Percentiles rank a stretch among this genome's conserved stretches.
phyloP scores from a whole-genome alignment of 1,284 basidiomycete genomes.

The Lignosus rhinocerotis region DNA sequence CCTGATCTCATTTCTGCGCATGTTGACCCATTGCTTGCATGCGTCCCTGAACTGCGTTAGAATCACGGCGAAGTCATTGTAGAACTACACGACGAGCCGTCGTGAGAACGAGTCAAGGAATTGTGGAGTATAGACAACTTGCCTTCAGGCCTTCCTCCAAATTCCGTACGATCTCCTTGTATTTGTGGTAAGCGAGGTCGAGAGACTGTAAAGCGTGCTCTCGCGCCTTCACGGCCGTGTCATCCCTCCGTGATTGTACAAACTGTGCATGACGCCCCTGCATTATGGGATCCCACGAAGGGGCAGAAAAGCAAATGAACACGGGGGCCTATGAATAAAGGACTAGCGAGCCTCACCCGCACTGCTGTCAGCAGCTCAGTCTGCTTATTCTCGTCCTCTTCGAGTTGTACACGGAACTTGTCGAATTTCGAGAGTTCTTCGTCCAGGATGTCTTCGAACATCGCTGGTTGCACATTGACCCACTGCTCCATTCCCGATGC shows the following conservation, averaged over 20 bases:
- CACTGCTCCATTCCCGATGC: slow-evolving; percentile 65
- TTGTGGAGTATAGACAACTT: slow-evolving; percentile 11
- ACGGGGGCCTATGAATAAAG: neutral
- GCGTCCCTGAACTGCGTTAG: slow-evolving; percentile 73
- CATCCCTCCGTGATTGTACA: slow-evolving; percentile 77
- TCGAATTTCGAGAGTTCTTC: slow-evolving; percentile 83
- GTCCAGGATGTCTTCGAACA: slow-evolving; percentile 85
- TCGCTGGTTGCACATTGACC: slow-evolving; percentile 76
- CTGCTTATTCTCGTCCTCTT: slow-evolving; percentile 62
- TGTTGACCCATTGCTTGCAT: slow-evolving; percentile 73
- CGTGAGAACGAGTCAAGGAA: neutral
- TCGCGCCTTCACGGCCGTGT: slow-evolving; percentile 78
- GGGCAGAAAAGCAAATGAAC: neutral
- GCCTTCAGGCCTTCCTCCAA: slow-evolving; percentile 89
- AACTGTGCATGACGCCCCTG: slow-evolving; percentile 80
- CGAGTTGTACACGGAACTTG: slow-evolving; percentile 66
- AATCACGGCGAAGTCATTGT: slow-evolving; percentile 76
- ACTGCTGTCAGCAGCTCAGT: slow-evolving; percentile 66
- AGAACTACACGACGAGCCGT: slow-evolving; percentile 57
- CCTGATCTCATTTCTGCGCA: slow-evolving; percentile 66
- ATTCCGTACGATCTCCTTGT: slow-evolving; percentile 83
- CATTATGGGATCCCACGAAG: neutral
- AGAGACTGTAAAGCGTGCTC: slow-evolving; percentile 86
- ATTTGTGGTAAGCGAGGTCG: slow-evolving; percentile 87
- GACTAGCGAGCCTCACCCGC: slow-evolving; percentile 47